Evolutionary conservation across 495 filamentous ascomycete genomes (phyloP), one percentile per base, ranked within the genome.

Genomic region (Lentithecium fluviatile): DNA sequence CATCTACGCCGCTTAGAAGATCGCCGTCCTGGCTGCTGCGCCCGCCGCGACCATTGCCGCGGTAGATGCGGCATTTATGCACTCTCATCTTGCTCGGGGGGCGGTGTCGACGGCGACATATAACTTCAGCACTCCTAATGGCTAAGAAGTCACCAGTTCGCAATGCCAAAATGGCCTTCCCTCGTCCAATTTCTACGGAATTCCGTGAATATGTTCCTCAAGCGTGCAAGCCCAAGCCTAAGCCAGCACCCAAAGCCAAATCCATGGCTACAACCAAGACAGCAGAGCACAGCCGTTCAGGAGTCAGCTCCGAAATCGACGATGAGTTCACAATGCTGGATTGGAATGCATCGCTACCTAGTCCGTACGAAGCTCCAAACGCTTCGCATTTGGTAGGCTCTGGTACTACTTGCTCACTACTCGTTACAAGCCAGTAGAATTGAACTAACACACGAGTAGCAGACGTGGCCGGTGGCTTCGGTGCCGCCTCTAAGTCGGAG

Each of bases 131-230:
- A 56, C 40, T 45, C 19, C 52, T 56, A 19, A 56, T 32, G 29
- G 20, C 40, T 29, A 24, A 56, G 40, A 45, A 46, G 23, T 32
- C 24, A 56, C 37, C 24, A 46, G 42, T 25, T 56, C 12, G 12
- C 52, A 19, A 46, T 38, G 20, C 52, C 19, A 34, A 56, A 56
- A 56, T 56, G 24, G 52, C 24, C 52, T 56, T 29, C 52, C 45
- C 52, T 38, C 40, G 37, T 56, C 32, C 40, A 23, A 7, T 46
- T 46, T 29, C 24, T 56, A 45, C 32, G 19, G 45, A 56, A 56
- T 25, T 56, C 17, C 15, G 45, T 56, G 37, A 19, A 56, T 56
- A 56, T 29, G 24, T 56, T 56, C 24, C 52, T 56, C 24, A 21
- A 46, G 52, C 21, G 24, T 17, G 10, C 17, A 56, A 46, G 25